Conservation (phyloP, 768 basidiomycete species). For the Xanthoconium purpureum region DNA sequence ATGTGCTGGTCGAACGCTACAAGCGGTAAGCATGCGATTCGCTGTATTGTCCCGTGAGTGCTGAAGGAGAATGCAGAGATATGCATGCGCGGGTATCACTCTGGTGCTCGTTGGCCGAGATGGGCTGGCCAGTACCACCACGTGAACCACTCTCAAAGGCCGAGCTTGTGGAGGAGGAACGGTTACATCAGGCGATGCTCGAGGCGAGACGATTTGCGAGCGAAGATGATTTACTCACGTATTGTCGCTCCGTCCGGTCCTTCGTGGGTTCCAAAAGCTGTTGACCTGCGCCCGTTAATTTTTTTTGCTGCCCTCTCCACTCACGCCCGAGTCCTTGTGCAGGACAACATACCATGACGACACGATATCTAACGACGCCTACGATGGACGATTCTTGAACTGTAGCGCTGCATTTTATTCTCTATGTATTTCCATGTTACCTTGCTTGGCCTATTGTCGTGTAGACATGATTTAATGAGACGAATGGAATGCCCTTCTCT, state of each 20-base stretch:
- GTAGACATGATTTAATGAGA: background rate
- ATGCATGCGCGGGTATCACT: constrained; percentile 62
- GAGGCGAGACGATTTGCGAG: constrained; percentile 53
- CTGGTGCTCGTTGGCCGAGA: constrained; percentile 58
- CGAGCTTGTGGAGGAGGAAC: constrained; percentile 65
- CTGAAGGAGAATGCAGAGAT: constrained; percentile 41
- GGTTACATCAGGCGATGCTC: constrained; percentile 57
- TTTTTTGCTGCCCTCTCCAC: background rate
- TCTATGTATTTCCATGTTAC: constrained; percentile 21
- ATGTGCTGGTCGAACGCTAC: constrained; percentile 56
- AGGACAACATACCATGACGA: constrained; percentile 26
- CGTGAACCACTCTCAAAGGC: constrained; percentile 66
- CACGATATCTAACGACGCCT: constrained; percentile 19
- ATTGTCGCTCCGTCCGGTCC: constrained; percentile 58
- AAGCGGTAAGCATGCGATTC: constrained; percentile 39
- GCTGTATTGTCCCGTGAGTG: background rate
- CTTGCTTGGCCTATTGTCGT: background rate
- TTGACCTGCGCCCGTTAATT: constrained; percentile 4
- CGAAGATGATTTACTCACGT: constrained; percentile 48
- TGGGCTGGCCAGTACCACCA: constrained; percentile 58
- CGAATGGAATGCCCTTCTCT: constrained; percentile 17
- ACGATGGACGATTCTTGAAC: constrained; percentile 11
- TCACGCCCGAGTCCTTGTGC: constrained; percentile 3
- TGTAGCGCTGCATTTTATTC: constrained; percentile 22
- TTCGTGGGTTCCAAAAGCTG: constrained; percentile 56